Evolutionary conservation across 2,329 filamentous ascomycete species (phyloP).

Genomic region (Alternaria sp.): DNA sequence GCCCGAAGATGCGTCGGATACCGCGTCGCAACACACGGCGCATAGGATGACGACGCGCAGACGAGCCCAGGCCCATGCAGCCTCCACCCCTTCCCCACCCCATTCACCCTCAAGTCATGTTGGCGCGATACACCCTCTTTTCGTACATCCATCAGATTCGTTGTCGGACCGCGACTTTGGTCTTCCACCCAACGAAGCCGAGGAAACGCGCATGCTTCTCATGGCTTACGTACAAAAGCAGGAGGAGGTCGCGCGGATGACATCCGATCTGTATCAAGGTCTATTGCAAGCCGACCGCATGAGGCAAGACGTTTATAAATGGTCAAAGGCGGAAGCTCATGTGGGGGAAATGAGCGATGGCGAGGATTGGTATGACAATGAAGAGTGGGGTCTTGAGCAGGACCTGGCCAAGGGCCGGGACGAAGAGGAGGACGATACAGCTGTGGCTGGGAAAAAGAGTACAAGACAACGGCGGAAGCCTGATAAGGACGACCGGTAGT

Average conservation of each 20-base stretch:
- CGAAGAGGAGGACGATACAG: constrained; percentile 76
- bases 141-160: constrained; percentile 69
- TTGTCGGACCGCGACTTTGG: constrained; percentile 74
- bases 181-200: constrained; percentile 76
- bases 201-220: constrained; percentile 77
- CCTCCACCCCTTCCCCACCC: constrained; percentile 51
- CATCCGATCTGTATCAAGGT: constrained; percentile 72
- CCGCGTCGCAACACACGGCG: constrained; percentile 54
- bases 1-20: constrained; percentile 54
- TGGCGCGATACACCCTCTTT: constrained; percentile 76
- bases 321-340: constrained; percentile 81
- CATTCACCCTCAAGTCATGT: constrained; percentile 59
- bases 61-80: constrained; percentile 61
- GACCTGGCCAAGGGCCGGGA: constrained; percentile 83
- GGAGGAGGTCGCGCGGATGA: constrained; percentile 79
- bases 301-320: constrained; percentile 74
- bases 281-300: constrained; percentile 76
- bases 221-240: constrained; percentile 85
- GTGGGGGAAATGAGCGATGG: constrained; percentile 82
- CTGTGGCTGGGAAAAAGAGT: constrained; percentile 58
- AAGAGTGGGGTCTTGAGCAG: constrained; percentile 78
- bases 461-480: constrained; percentile 54
- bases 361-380: constrained; percentile 87
- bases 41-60: constrained; percentile 66
- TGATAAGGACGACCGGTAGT: constrained; percentile 50